Percentiles rank a stretch among this genome's conserved stretches.
These are phyloP conservation scores for Rhexocercosporidium sp. DNA, from an alignment of 2,329 filamentous ascomycete genomes.

Conservation along the genomic window DNA sequence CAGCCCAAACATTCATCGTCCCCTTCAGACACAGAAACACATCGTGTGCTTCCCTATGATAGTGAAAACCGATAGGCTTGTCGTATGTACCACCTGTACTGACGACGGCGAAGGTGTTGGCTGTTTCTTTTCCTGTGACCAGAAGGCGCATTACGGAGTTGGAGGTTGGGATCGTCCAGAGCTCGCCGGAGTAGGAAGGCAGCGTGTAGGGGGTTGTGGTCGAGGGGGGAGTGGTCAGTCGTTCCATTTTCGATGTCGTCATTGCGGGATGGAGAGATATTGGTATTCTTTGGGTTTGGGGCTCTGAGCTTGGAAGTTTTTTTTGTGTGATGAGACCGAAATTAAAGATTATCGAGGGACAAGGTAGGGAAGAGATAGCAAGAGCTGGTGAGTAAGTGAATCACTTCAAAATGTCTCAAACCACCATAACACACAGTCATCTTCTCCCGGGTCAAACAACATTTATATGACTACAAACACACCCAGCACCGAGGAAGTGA, in stretches of 20 bases:
- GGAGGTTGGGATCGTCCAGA: slow-evolving; percentile 38
- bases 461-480: no score
- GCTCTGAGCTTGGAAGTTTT: no score
- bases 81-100: slow-evolving; percentile 36
- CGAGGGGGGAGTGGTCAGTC: slow-evolving; percentile 24
- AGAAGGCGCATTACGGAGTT: slow-evolving; percentile 36
- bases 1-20: slow-evolving; percentile 60
- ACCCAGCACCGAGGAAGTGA: no score
- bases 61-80: slow-evolving; percentile 55
- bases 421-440: no score
- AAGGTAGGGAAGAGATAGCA: no score
- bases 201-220: slow-evolving; percentile 30
- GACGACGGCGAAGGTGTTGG: slow-evolving; percentile 37
- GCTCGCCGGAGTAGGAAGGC: slow-evolving; percentile 34
- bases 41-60: slow-evolving; percentile 61
- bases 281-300: background rate
- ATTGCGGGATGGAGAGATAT: no score
- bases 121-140: slow-evolving; percentile 38
- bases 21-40: slow-evolving; percentile 62
- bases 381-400: no score
- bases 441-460: no score
- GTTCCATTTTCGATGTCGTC: slow-evolving; percentile 4
- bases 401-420: no score
- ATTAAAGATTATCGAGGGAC: no score
- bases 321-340: no score